Conservation (phyloP, 805 yeast species). For the Yarrowia hollandica region DNA sequence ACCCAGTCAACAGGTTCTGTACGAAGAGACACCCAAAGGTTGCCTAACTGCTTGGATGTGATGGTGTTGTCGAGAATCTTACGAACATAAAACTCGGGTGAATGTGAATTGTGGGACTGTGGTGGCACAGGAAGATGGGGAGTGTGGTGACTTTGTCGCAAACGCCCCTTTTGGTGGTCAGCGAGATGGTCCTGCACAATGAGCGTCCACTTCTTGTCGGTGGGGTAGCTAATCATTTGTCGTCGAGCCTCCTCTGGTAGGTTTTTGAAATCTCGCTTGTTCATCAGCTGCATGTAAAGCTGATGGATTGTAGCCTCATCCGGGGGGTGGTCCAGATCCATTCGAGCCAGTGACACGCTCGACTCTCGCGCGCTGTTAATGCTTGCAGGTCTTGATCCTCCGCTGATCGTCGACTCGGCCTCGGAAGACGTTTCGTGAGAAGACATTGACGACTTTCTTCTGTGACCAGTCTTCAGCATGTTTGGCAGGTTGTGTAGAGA, state of each 20-base stretch:
- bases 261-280: slow-evolving; percentile 65
- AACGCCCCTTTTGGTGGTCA: slow-evolving; percentile 60
- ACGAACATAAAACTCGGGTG: slow-evolving; percentile 77
- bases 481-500: slow-evolving; percentile 17
- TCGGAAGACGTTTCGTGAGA: slow-evolving; percentile 16
- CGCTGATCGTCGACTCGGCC: not conserved
- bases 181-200: slow-evolving; percentile 82
- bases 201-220: slow-evolving; percentile 87
- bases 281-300: slow-evolving; percentile 76
- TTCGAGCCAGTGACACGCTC: not conserved
- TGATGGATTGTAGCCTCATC: slow-evolving; percentile 66
- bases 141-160: slow-evolving; percentile 38
- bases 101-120: slow-evolving; percentile 39
- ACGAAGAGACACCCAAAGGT: slow-evolving; percentile 86
- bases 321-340: slow-evolving; percentile 61
- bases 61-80: slow-evolving; percentile 69
- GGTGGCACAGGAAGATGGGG: slow-evolving; percentile 11
- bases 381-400: slow-evolving; percentile 5
- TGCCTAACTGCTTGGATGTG: slow-evolving; percentile 68
- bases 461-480: slow-evolving; percentile 19
- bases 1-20: slow-evolving; percentile 91
- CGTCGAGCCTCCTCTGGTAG: slow-evolving; percentile 70
- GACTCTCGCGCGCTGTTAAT: not conserved
- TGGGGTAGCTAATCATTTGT: slow-evolving; percentile 72
- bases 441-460: slow-evolving; percentile 9